phyloP scores from a whole-genome alignment of 1,284 basidiomycete species.

The Cystobasidium slooffiae region DNA sequence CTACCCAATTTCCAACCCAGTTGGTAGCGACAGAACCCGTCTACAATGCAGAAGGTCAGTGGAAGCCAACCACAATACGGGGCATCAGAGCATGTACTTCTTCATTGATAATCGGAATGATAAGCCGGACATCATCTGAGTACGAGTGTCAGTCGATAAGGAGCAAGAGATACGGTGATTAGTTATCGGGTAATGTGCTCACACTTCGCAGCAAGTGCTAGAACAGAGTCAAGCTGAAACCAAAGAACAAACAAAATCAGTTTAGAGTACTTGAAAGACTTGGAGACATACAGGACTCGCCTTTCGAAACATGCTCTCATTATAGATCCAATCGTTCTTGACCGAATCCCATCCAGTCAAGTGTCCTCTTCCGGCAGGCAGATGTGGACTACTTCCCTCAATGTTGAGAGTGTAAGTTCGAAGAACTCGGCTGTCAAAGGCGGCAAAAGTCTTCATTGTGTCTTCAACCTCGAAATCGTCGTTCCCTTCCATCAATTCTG shows the following conservation, averaged over 20 bases:
- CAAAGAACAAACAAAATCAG: no score
- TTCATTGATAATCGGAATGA: constrained; percentile 52
- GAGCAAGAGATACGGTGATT: no score
- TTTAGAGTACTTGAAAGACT: no score
- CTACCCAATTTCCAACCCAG: constrained; percentile 47
- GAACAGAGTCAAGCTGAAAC: no score
- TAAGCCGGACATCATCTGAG: constrained; percentile 50
- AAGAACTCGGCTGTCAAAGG: constrained; percentile 50
- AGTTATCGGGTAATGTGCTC: no score
- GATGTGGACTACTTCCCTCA: constrained; percentile 46
- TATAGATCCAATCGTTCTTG: constrained; percentile 53
- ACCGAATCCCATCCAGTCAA: constrained; percentile 50
- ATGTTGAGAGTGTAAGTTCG: constrained; percentile 52
- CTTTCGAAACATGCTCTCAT: constrained; percentile 47
- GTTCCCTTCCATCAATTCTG: constrained; percentile 51
- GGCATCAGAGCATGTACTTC: no score
- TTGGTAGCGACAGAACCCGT: no score
- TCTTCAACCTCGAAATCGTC: constrained; percentile 50
- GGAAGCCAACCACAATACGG: no score
- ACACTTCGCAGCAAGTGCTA: no score
- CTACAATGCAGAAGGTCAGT: no score
- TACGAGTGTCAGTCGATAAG: no score
- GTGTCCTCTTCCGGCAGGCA: constrained; percentile 49
- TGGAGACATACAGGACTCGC: no score
- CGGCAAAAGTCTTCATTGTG: constrained; percentile 41